Evolutionary conservation across 2,329 filamentous ascomycete genomes (phyloP).

Genomic region (Colletotrichum eleusines): DNA sequence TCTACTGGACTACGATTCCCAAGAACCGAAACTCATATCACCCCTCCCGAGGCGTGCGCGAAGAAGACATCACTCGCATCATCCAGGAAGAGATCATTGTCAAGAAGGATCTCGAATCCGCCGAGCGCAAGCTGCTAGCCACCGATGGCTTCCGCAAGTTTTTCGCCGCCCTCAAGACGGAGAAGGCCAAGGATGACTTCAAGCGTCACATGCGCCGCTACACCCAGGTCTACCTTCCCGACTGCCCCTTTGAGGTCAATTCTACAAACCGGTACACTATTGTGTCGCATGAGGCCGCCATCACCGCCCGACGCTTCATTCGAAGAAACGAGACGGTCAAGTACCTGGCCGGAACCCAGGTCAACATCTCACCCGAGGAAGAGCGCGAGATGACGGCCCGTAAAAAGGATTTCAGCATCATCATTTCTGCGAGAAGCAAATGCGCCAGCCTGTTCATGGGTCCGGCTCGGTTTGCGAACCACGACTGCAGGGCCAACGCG

Average conservation of each 20-base stretch:
- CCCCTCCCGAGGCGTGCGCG: slow-evolving; percentile 81
- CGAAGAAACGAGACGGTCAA: slow-evolving; percentile 87
- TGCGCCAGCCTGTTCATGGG: slow-evolving; percentile 93
- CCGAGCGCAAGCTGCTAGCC: slow-evolving; percentile 78
- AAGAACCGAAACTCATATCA: slow-evolving; percentile 93
- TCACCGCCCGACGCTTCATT: slow-evolving; percentile 84
- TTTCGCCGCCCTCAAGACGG: slow-evolving; percentile 73
- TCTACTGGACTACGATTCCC: slow-evolving; percentile 95
- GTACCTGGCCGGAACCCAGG: slow-evolving; percentile 91
- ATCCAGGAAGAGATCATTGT: slow-evolving; percentile 77
- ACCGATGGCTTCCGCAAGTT: slow-evolving; percentile 82
- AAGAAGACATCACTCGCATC: slow-evolving; percentile 71
- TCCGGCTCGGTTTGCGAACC: slow-evolving; percentile 95
- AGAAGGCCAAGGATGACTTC: slow-evolving; percentile 87
- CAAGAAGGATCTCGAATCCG: slow-evolving; percentile 76
- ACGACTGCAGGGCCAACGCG: slow-evolving; percentile 95
- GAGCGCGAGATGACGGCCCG: slow-evolving; percentile 83
- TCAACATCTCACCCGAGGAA: slow-evolving; percentile 92
- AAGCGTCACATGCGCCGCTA: slow-evolving; percentile 88
- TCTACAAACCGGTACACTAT: slow-evolving; percentile 97
- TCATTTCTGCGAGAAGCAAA: slow-evolving; percentile 93
- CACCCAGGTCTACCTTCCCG: slow-evolving; percentile 90
- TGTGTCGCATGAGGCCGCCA: slow-evolving; percentile 86
- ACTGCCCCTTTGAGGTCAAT: slow-evolving; percentile 92
- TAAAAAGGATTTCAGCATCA: slow-evolving; percentile 96